Percentiles rank a stretch among this genome's conserved stretches.
phyloP scores from a whole-genome alignment of 1,284 basidiomycete species.

The Vanrija humicola region DNA sequence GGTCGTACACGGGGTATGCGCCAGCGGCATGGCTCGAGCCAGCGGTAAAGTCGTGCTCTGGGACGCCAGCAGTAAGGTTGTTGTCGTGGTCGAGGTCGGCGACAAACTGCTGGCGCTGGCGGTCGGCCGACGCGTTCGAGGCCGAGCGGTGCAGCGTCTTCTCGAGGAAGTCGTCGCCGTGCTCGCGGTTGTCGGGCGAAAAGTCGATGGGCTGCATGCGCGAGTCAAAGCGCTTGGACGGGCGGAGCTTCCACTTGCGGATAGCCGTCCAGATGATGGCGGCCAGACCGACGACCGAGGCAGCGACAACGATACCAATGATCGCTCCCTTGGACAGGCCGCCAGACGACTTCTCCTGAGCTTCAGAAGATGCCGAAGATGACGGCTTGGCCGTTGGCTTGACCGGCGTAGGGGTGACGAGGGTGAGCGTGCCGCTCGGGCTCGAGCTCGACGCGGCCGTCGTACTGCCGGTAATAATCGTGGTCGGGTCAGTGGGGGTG shows the following conservation, averaged over 20 bases:
- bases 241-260: slow-evolving; percentile 84
- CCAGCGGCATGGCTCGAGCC: slow-evolving; percentile 49
- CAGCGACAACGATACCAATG: slow-evolving; percentile 68
- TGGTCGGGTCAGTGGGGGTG: too few species aligned
- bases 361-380: slow-evolving; percentile 17
- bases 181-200: slow-evolving; percentile 65
- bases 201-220: slow-evolving; percentile 57
- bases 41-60: slow-evolving; percentile 72
- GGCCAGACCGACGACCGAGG: slow-evolving; percentile 62
- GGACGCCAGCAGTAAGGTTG: slow-evolving; percentile 32
- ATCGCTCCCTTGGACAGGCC: slow-evolving; percentile 57
- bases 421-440: too few species aligned
- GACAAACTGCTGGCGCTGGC: slow-evolving; percentile 40
- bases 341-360: slow-evolving; percentile 14
- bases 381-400: slow-evolving; percentile 2
- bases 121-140: slow-evolving; percentile 33
- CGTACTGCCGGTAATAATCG: background rate
- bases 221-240: slow-evolving; percentile 71
- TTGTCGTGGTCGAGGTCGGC: slow-evolving; percentile 36
- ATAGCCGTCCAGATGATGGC: slow-evolving; percentile 77
- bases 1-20: slow-evolving; percentile 18
- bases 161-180: slow-evolving; percentile 33
- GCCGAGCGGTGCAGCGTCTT: slow-evolving; percentile 40
- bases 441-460: background rate
- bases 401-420: too few species aligned